Percentiles rank a stretch among this genome's conserved stretches.
These are phyloP conservation scores for Tetrahymena borealis DNA, from an alignment of 73 alveolate species.

Conservation along the genomic window DNA sequence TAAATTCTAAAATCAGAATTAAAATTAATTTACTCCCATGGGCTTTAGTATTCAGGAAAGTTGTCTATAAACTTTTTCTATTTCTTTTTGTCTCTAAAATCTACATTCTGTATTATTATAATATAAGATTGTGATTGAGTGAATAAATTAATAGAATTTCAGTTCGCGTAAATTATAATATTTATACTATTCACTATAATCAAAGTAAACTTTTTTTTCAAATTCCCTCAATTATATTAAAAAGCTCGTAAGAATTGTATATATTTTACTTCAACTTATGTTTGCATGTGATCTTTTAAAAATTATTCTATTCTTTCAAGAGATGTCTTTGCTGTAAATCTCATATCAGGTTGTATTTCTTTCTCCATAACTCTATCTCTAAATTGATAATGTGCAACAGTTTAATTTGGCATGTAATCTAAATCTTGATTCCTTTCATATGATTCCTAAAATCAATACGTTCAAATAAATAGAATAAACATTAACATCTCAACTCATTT, in stretches of 20 bases:
- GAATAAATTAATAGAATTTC: too few relatives aligned
- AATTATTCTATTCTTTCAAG: slow-evolving; percentile 32
- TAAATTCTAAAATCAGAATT: not conserved
- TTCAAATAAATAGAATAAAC: too few relatives aligned
- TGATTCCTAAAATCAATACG: too few relatives aligned
- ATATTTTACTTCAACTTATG: slow-evolving; percentile 20
- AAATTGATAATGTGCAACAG: slow-evolving; percentile 16
- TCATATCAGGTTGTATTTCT: slow-evolving; percentile 29
- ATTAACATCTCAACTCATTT: too few relatives aligned
- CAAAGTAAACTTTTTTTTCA: not conserved
- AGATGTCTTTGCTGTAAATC: slow-evolving; percentile 30
- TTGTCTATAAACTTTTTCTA: slow-evolving; percentile 12
- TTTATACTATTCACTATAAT: not conserved
- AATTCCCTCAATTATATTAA: too few relatives aligned
- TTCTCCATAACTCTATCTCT: slow-evolving; percentile 20
- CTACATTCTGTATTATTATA: not conserved
- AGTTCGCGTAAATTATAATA: not conserved
- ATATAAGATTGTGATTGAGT: too few relatives aligned
- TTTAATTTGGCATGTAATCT: slow-evolving; percentile 26
- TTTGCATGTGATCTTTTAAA: slow-evolving; percentile 29
- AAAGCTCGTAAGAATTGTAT: not conserved
- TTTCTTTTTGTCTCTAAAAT: slow-evolving; percentile 12
- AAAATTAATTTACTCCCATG: slow-evolving; percentile 21
- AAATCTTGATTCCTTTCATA: slow-evolving; percentile 29
- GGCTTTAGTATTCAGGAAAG: slow-evolving; percentile 18